Evolutionary conservation across 129 eudicot species (phyloP).

Genomic region (Smallanthus sonchifolius): DNA sequence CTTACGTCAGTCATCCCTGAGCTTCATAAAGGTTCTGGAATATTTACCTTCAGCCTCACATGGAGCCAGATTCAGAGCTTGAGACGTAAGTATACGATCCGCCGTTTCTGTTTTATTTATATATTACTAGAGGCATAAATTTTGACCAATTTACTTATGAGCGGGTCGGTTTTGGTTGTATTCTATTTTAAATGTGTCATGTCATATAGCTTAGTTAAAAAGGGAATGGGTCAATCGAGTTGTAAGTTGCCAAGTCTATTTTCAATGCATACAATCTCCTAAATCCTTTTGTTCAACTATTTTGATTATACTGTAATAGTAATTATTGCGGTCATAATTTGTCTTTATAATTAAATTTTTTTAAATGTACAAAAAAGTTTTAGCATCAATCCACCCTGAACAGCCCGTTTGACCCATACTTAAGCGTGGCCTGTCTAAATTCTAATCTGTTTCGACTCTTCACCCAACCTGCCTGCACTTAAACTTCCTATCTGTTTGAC

Average conservation of each 20-base stretch:
- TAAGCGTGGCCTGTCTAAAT: not conserved
- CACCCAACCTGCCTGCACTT: not conserved
- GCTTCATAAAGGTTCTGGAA: conserved; percentile 44
- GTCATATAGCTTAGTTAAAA: not conserved
- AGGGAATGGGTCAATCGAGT: not conserved
- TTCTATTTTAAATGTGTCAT: not conserved
- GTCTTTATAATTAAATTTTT: not conserved
- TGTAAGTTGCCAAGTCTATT: not conserved
- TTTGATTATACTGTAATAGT: not conserved
- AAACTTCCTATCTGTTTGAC: not conserved
- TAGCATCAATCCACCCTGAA: not conserved
- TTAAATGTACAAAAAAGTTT: not conserved
- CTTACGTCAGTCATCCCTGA: conserved; percentile 36
- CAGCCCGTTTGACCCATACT: not conserved
- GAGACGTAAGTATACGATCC: conserved; percentile 52
- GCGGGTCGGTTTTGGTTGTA: not conserved
- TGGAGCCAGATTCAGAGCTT: conserved; percentile 67
- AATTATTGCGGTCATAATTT: not conserved
- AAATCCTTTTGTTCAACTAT: not conserved
- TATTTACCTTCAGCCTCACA: conserved; percentile 65
- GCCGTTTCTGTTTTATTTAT: not conserved
- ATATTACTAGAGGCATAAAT: not conserved
- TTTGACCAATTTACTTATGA: not conserved
- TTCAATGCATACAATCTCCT: not conserved
- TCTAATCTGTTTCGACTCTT: not conserved